Percentiles rank a stretch among this genome's conserved stretches.
phyloP scores from a whole-genome alignment of 306 rosid genomes.

The Corylus americana region DNA sequence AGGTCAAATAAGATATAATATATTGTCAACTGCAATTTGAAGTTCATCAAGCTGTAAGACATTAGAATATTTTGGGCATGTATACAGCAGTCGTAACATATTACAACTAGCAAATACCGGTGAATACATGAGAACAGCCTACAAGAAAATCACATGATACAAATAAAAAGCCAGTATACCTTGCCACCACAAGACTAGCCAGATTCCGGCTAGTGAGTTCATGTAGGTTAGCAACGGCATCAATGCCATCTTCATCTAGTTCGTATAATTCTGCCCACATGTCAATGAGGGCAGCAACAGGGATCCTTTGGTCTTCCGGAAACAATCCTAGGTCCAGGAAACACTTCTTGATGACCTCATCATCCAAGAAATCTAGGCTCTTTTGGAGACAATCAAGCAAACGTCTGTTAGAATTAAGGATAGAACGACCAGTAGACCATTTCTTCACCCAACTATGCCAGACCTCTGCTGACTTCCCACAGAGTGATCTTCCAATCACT shows the following conservation, averaged over 20 bases:
- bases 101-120: background rate
- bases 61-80: background rate
- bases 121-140: background rate
- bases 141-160: background rate
- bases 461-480: constrained; percentile 1
- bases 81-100: background rate
- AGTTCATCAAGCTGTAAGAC: background rate
- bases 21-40: background rate
- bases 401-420: constrained; percentile 10
- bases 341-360: constrained; percentile 23
- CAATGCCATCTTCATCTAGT: constrained; percentile 33
- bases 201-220: constrained; percentile 35
- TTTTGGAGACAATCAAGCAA: constrained; percentile 30
- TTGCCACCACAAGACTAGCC: constrained; percentile 43
- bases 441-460: constrained; percentile 22
- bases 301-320: constrained; percentile 67
- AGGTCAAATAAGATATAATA: background rate
- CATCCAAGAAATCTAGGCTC: constrained; percentile 31
- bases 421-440: constrained; percentile 20
- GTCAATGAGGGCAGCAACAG: constrained; percentile 61
- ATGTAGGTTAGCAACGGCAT: constrained; percentile 38
- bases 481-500: constrained; percentile 29
- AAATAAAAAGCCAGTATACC: constrained; percentile 40
- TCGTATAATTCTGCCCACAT: constrained; percentile 50
- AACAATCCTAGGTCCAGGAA: constrained; percentile 57